These are phyloP conservation scores for Tricholoma furcatifolium DNA, from an alignment of 768 basidiomycete species.

Conservation along the genomic window DNA sequence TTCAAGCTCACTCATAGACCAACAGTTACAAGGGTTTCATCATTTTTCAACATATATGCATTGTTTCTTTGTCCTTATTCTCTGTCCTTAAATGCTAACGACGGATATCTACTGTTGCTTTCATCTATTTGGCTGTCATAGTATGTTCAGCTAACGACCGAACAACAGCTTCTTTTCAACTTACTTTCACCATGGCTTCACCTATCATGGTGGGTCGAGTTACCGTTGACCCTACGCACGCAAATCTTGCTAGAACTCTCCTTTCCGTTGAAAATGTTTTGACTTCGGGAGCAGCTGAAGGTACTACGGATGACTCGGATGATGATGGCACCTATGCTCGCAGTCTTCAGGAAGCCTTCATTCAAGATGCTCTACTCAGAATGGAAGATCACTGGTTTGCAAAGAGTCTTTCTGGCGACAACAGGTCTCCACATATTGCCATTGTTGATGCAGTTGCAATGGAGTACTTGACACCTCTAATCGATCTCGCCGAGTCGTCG, in stretches of 20 bases:
- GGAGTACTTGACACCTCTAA: slow-evolving; percentile 42
- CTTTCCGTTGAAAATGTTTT: slow-evolving; percentile 41
- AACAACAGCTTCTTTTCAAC: background rate
- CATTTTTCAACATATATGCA: too few species aligned
- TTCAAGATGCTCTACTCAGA: slow-evolving; percentile 26
- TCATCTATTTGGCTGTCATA: background rate
- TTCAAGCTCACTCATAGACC: too few species aligned
- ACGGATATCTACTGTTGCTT: too few species aligned
- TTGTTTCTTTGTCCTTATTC: too few species aligned
- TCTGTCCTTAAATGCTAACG: too few species aligned
- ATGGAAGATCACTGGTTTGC: slow-evolving; percentile 40
- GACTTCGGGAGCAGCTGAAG: slow-evolving; percentile 32
- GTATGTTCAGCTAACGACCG: background rate
- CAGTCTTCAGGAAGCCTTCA: slow-evolving; percentile 35
- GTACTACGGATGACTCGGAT: slow-evolving; percentile 36
- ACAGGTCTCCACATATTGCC: slow-evolving; percentile 26
- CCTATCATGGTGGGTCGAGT: slow-evolving; percentile 9
- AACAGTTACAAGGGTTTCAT: too few species aligned
- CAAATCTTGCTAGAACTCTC: slow-evolving; percentile 36
- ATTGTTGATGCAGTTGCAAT: slow-evolving; percentile 34
- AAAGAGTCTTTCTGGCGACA: slow-evolving; percentile 42
- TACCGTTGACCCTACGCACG: slow-evolving; percentile 12
- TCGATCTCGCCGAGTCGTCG: slow-evolving; percentile 18
- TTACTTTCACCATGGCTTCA: slow-evolving; percentile 6
- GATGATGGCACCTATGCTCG: slow-evolving; percentile 40